These are phyloP conservation scores for Kondoa subrosea DNA, from an alignment of 768 basidiomycete species.

Conservation along the genomic window DNA sequence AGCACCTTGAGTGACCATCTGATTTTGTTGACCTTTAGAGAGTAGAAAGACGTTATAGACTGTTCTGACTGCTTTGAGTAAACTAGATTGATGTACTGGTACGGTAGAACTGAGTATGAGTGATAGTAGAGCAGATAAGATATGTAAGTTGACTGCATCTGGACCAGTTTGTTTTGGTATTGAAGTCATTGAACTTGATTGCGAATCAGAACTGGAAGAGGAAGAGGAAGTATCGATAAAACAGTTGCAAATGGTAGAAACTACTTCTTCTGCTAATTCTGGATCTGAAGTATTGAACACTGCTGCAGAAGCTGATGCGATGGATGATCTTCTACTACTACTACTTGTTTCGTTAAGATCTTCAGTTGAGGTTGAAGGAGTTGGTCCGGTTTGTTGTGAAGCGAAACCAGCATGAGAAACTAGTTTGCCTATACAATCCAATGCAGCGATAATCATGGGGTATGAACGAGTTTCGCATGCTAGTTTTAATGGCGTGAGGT, in stretches of 20 bases:
- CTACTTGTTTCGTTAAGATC: slow-evolving; percentile 33
- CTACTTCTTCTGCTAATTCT: slow-evolving; percentile 74
- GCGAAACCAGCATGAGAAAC: slow-evolving; percentile 89
- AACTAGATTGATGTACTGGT: slow-evolving; percentile 81
- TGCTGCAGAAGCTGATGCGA: neutral
- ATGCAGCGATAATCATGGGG: slow-evolving; percentile 83
- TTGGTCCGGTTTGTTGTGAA: too few species aligned
- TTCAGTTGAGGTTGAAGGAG: slow-evolving; percentile 31
- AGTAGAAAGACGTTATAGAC: slow-evolving; percentile 96
- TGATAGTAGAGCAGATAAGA: slow-evolving; percentile 83
- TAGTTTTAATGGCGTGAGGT: slow-evolving; percentile 71
- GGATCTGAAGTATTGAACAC: slow-evolving; percentile 16
- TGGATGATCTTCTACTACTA: neutral
- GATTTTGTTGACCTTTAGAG: slow-evolving; percentile 74
- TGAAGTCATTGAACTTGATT: slow-evolving; percentile 47
- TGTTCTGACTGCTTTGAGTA: slow-evolving; percentile 88
- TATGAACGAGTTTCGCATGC: slow-evolving; percentile 91
- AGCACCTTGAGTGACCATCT: slow-evolving; percentile 95
- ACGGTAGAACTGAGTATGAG: slow-evolving; percentile 45
- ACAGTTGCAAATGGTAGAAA: slow-evolving; percentile 54
- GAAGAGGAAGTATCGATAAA: slow-evolving; percentile 24
- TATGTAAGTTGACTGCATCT: slow-evolving; percentile 63
- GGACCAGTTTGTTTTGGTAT: slow-evolving; percentile 22
- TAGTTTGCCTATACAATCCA: slow-evolving; percentile 94
- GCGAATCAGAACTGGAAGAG: slow-evolving; percentile 49